Conservation (phyloP, 2,329 filamentous ascomycete genomes). For the Ophiosphaerella korrae region DNA sequence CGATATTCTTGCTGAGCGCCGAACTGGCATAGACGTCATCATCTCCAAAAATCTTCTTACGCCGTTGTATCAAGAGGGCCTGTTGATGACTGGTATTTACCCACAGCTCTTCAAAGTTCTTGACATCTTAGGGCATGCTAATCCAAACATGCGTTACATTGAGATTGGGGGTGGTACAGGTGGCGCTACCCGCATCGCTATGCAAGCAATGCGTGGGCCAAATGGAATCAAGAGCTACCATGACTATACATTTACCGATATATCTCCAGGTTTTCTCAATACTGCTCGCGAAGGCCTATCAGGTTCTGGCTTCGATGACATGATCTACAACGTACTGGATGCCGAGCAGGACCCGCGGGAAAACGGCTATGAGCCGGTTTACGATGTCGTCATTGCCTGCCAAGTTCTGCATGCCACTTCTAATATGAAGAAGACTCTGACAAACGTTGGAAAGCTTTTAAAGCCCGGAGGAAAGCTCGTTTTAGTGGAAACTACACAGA, state of each 20-base stretch:
- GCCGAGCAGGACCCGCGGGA: slow-evolving; percentile 12
- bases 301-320: neutral
- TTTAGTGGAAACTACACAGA: slow-evolving; percentile 46
- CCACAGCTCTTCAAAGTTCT: slow-evolving; percentile 19
- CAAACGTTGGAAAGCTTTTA: slow-evolving; percentile 22
- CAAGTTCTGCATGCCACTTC: slow-evolving; percentile 18
- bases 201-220: neutral
- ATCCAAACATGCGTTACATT: slow-evolving; percentile 39
- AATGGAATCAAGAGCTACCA: slow-evolving; percentile 8
- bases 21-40: neutral
- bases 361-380: slow-evolving; percentile 12
- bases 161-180: slow-evolving; percentile 33
- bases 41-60: neutral
- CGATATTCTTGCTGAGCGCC: neutral
- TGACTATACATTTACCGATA: slow-evolving; percentile 22
- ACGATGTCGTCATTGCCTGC: slow-evolving; percentile 22
- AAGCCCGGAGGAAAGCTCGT: slow-evolving; percentile 54
- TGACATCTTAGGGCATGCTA: slow-evolving; percentile 46
- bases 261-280: slow-evolving; percentile 8
- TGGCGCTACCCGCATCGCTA: slow-evolving; percentile 3
- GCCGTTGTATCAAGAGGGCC: neutral
- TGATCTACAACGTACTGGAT: slow-evolving; percentile 12
- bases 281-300: slow-evolving; percentile 6
- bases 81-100: neutral
- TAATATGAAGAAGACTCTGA: slow-evolving; percentile 12